These are phyloP conservation scores for Morella rubra DNA, from an alignment of 306 rosid species.

Conservation along the genomic window DNA sequence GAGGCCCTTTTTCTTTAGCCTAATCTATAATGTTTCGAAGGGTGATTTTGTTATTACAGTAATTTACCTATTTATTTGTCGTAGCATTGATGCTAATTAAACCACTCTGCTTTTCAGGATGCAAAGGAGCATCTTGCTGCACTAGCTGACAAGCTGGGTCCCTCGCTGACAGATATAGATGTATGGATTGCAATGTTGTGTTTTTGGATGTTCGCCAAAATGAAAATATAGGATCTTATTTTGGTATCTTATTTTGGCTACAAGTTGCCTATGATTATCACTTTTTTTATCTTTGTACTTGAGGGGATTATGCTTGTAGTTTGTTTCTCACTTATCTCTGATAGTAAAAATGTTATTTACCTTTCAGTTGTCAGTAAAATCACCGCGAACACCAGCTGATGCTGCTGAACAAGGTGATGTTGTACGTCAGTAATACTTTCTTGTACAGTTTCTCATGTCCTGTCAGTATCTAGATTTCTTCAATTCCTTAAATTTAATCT, in stretches of 20 bases:
- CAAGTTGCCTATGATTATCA: conserved; percentile 1
- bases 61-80: background rate
- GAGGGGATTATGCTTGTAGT: conserved; percentile 8
- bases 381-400: conserved; percentile 52
- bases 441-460: conserved; percentile 47
- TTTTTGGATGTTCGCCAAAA: conserved; percentile 12
- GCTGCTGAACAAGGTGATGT: conserved; percentile 88
- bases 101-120: conserved; percentile 60
- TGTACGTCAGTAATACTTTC: conserved; percentile 52
- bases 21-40: conserved; percentile 18
- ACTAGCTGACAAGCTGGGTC: conserved; percentile 91
- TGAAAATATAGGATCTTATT: conserved; percentile 13
- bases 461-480: conserved; percentile 43
- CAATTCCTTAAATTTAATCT: conserved; percentile 25
- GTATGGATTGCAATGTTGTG: conserved; percentile 48
- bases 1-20: background rate
- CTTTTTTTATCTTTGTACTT: conserved; percentile 14
- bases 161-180: conserved; percentile 84
- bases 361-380: conserved; percentile 82
- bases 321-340: conserved; percentile 23
- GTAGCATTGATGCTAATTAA: conserved; percentile 35
- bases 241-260: too few species aligned
- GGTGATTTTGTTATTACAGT: conserved; percentile 9
- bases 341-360: conserved; percentile 24
- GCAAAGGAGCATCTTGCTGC: conserved; percentile 97